phyloP scores from a whole-genome alignment of 345 rosid species.

The Abelmoschus esculentus region DNA sequence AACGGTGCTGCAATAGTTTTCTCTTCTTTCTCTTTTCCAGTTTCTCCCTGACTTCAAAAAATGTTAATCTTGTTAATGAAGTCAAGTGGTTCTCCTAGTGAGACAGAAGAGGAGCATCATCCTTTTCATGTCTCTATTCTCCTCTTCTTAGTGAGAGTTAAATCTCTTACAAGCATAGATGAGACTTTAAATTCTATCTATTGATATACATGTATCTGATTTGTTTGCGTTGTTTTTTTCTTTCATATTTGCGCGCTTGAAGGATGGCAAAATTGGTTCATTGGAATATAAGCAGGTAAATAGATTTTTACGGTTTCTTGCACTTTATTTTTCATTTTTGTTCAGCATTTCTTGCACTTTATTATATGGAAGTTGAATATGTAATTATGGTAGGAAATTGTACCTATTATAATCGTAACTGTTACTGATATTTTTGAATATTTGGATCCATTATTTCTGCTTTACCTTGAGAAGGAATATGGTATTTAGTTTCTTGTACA shows the following conservation, averaged over 20 bases:
- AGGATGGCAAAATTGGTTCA: conserved; percentile 74
- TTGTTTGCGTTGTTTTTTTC: conserved; percentile 8
- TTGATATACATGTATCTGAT: not conserved
- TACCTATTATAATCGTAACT: not conserved
- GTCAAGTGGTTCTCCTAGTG: not conserved
- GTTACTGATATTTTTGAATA: not conserved
- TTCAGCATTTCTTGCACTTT: not conserved
- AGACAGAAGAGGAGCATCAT: not conserved
- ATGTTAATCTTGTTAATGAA: not conserved
- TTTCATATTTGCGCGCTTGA: conserved; percentile 19
- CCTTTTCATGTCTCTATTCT: conserved; percentile 5
- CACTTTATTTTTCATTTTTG: not conserved
- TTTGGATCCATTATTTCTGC: not conserved
- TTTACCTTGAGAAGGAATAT: not conserved
- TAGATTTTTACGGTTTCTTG: not conserved
- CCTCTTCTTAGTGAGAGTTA: not conserved
- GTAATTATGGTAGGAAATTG: not conserved
- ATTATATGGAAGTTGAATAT: not conserved
- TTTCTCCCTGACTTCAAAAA: not conserved
- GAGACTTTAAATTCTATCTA: not conserved
- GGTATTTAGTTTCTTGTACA: not conserved
- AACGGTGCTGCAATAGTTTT: not conserved
- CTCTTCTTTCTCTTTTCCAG: not conserved
- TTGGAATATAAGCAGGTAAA: conserved; percentile 83
- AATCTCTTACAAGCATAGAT: not conserved